Base-by-base conservation (phyloP, 352 stramenopile genomes). In the Aphanomyces euteiches region DNA sequence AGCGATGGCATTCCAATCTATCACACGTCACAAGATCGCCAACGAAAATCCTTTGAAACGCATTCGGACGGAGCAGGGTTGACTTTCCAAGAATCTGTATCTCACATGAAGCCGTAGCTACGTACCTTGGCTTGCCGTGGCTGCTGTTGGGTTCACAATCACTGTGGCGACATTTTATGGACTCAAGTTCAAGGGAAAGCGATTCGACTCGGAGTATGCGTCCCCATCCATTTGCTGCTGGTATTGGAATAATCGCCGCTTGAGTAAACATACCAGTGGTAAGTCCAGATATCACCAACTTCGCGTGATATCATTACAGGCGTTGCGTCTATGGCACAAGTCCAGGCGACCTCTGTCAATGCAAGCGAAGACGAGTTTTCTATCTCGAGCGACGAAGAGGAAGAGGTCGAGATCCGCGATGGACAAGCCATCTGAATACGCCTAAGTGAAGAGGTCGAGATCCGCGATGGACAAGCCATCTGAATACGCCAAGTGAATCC, bases 141-240 rank as follows among this genome's bases (percentile, higher is more conserved):
- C 19, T 7, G 54, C 54, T 7, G 54, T 61, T 17, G 5, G 39
- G 5, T 41, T 61, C 17, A 61, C 54, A 17, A n/a, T 39, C 15
- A 37, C 8, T 41, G 54, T 61, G 17, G 54, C 54, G 6, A 41
- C 43, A 28, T 7, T 61, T 12, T 61, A 61, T 37, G 54, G 54
- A 12, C 21, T 61, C 28, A 61, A 61, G 28, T 61, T 61, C 54
- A 61, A 61, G 34, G 54, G 54, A 7, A 61, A 61, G 54, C 13
- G 21, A 17, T 45, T 61, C 54, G 54, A 61, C 34, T 61, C 39
- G 10, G 12, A 12, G 6, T 61, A 61, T 17, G 36, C 39, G 10
- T 15, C 15, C 15, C 43, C 43, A 50, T 50, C 43, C 10, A n/a
- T 12, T 12, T 50, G 43, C 43, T 50, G 43, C 43, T 50, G 43